A percentile compares a stretch with the other conserved stretches of the same genome.
Evolutionary conservation across 441 rosid species (phyloP).

Genomic region (Brassica balearica): DNA sequence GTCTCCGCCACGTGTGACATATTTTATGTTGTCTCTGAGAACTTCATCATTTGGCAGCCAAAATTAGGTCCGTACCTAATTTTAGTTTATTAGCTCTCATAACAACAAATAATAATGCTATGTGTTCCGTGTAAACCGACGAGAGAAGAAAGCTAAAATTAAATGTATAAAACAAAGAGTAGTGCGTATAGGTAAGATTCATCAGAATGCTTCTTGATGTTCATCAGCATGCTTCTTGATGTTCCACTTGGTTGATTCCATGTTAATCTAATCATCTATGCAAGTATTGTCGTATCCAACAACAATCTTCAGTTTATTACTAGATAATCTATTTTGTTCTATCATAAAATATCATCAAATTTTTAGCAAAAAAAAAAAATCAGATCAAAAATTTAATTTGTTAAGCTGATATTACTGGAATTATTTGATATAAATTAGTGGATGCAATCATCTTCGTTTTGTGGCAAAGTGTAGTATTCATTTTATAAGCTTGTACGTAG

Average conservation of each 20-base stretch:
- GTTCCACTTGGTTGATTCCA: constrained; percentile 27
- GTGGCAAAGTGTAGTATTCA: background rate
- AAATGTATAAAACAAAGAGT: constrained; percentile 21
- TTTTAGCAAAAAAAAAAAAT: too few species aligned
- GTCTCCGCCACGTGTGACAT: too few species aligned
- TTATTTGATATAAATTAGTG: background rate
- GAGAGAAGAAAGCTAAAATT: constrained; percentile 22
- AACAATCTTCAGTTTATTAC: background rate
- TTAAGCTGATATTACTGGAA: background rate
- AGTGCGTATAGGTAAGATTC: constrained; percentile 9
- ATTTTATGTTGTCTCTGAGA: too few species aligned
- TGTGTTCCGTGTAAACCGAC: too few species aligned
- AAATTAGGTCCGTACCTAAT: too few species aligned
- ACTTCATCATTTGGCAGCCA: too few species aligned
- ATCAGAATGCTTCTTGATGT: constrained; percentile 15
- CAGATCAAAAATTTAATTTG: background rate
- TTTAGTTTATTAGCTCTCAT: too few species aligned
- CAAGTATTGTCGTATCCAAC: background rate
- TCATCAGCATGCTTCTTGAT: constrained; percentile 18
- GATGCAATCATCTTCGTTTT: background rate
- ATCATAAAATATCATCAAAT: background rate
- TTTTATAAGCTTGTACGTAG: constrained; percentile 1
- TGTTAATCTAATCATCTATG: constrained; percentile 11
- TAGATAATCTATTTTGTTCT: background rate
- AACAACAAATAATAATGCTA: too few species aligned